Base-by-base conservation (phyloP, 345 rosid species). In the Salix caprea region DNA sequence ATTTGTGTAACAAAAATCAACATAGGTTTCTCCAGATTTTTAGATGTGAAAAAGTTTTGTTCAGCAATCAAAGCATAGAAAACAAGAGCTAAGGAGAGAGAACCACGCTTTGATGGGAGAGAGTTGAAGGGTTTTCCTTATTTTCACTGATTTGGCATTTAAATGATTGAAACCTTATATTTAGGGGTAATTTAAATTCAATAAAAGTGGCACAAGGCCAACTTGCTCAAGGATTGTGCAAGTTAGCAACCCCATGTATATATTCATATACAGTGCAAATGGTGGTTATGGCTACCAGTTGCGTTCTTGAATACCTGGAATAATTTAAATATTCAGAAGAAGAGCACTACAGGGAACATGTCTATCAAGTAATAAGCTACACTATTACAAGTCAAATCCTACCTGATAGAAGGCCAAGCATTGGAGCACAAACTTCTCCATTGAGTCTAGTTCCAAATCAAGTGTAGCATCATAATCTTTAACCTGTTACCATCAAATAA, bases 401-500 rank as follows among this genome's bases (percentile, higher is more conserved):
- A 94, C 97, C 97, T 95, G 97, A 89, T 95, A 93, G 80, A 93
- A 93, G 76, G 99, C 93, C 89, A 93, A 77, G 84, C 97, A 95
- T 82, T 95, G 99, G 76, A 95, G 93, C 85, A 93, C 97, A 87
- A 95, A 95, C 83, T 95, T 95, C 39, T 93, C 99, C 90, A 93
- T 85, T 11, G 97, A 94, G 82, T 95, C 97, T 72, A 93, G 89
- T 76, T 95, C 99, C 82, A 90, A 79, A 74, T 90, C 97, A 64
- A 95, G 87, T 54, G 96, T 86, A 71, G 99, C 97, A 89, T 93
- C 99, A 73, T 95, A 95, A 79, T 95, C 97, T 85, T 90, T 95
- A 56, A 91, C 90, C 99, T 95, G 87, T 74, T 71, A 81, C 73
- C 52, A 80, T 67, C 65, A 78, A 65, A 65, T 67, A 67, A 64